These are phyloP conservation scores for Boletus mariae DNA, from an alignment of 1,284 basidiomycete species.

Conservation along the genomic window DNA sequence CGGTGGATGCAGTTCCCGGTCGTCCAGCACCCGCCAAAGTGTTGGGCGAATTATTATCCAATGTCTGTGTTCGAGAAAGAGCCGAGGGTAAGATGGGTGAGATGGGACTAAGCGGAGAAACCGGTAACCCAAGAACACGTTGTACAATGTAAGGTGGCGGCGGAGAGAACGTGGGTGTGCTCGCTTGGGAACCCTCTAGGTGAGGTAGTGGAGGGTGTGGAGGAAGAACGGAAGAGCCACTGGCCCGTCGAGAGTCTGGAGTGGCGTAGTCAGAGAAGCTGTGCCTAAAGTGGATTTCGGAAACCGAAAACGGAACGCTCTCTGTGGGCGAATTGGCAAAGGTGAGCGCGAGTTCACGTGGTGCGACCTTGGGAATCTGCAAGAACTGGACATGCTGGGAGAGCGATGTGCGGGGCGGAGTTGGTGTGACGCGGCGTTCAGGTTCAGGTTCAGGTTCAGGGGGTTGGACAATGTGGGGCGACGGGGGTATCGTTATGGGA, in stretches of 20 bases:
- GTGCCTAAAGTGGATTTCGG: conserved; percentile 61
- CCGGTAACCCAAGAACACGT: conserved; percentile 29
- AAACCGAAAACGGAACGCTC: conserved; percentile 64
- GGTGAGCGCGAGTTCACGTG: conserved; percentile 24
- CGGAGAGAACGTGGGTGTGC: conserved; percentile 11
- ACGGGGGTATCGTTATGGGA: conserved; percentile 41
- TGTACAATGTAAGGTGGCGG: conserved; percentile 32
- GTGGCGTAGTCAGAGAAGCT: conserved; percentile 47
- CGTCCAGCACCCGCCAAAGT: neutral
- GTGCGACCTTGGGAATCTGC: conserved; percentile 12
- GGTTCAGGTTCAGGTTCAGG: conserved; percentile 17
- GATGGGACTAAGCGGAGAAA: conserved; percentile 21
- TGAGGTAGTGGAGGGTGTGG: conserved; percentile 52
- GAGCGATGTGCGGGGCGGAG: conserved; percentile 8
- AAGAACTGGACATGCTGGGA: conserved; percentile 7
- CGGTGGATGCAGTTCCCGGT: conserved; percentile 8
- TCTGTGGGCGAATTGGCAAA: conserved; percentile 54
- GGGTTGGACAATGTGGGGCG: conserved; percentile 33
- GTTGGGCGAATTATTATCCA: neutral
- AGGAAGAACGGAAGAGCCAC: conserved; percentile 39
- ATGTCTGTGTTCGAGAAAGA: neutral
- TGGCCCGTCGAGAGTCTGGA: conserved; percentile 37
- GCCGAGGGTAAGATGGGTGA: neutral
- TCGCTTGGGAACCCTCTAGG: conserved; percentile 20
- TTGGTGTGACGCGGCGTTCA: conserved; percentile 11